Evolutionary conservation across 176 grass and related monocot species (phyloP).

Genomic region (Phragmites australis): DNA sequence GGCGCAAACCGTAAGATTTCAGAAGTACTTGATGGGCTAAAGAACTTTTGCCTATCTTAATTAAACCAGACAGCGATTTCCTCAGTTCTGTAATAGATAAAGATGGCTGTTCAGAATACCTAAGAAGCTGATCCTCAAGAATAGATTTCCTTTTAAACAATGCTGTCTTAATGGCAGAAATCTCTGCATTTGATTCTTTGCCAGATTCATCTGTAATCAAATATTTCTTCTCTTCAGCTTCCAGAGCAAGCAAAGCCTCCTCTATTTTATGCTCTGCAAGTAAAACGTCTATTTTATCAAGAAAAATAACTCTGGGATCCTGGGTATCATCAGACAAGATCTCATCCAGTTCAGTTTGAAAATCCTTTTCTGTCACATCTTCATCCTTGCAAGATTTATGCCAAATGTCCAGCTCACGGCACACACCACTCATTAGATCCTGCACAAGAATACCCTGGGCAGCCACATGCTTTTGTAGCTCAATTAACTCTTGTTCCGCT

Average conservation of each 20-base stretch:
- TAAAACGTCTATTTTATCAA: constrained; percentile 74
- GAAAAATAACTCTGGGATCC: constrained; percentile 64
- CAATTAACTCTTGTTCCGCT: constrained; percentile 88
- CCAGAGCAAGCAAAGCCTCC: constrained; percentile 66
- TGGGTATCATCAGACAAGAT: constrained; percentile 55
- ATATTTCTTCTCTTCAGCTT: constrained; percentile 71
- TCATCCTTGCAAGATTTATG: constrained; percentile 59
- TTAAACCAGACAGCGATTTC: constrained; percentile 69
- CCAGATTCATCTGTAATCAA: constrained; percentile 39
- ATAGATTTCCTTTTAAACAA: constrained; percentile 68
- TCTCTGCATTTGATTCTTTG: constrained; percentile 54
- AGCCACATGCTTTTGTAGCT: constrained; percentile 83
- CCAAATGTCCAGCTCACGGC: constrained; percentile 76
- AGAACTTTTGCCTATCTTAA: constrained; percentile 80
- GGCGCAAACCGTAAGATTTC: constrained; percentile 63
- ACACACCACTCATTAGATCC: constrained; percentile 90
- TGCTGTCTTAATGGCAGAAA: constrained; percentile 59
- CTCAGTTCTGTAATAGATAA: constrained; percentile 67
- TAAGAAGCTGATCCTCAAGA: constrained; percentile 82
- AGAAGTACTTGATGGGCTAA: constrained; percentile 82
- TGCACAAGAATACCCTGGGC: constrained; percentile 91
- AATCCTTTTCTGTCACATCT: constrained; percentile 48
- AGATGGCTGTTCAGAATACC: constrained; percentile 67
- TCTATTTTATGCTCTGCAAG: constrained; percentile 85
- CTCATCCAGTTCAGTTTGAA: constrained; percentile 59